phyloP scores from a whole-genome alignment of 495 filamentous ascomycete species.

The Aspergillus affinis region DNA sequence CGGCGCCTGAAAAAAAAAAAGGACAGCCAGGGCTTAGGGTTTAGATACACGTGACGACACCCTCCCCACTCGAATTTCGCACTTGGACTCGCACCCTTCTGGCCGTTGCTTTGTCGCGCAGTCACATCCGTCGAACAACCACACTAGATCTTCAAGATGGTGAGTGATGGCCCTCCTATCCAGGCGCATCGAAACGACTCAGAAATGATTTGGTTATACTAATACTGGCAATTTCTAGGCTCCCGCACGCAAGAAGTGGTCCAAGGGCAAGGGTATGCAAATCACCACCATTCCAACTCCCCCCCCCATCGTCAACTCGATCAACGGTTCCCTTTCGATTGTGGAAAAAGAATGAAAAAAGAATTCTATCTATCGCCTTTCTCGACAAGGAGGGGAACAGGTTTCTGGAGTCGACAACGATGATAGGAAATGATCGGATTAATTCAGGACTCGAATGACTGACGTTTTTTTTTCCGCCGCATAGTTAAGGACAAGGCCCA shows the following conservation, averaged over 20 bases:
- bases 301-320: conserved; percentile 12
- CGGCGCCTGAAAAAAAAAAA: conserved; percentile 8
- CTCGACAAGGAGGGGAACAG: conserved; percentile 1
- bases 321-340: conserved; percentile 6
- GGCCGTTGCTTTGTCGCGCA: conserved; percentile 26
- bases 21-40: conserved; percentile 46
- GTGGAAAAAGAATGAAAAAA: not conserved
- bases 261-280: conserved; percentile 93
- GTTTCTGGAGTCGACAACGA: conserved; percentile 24
- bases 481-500: conserved; percentile 99
- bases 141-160: conserved; percentile 54
- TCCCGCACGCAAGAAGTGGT: conserved; percentile 99
- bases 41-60: conserved; percentile 27
- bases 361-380: conserved; percentile 1
- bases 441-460: conserved; percentile 15
- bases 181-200: not conserved
- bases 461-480: conserved; percentile 23
- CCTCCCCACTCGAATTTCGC: conserved; percentile 53
- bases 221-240: conserved; percentile 47
- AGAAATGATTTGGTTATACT: conserved; percentile 17
- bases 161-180: conserved; percentile 27
- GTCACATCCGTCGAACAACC: conserved; percentile 45
- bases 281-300: conserved; percentile 18
- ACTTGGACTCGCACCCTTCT: conserved; percentile 35
- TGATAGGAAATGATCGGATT: conserved; percentile 10